Evolutionary conservation across 1,139 yeast genomes (phyloP).

Genomic region (Zygosaccharomyces sapae): DNA sequence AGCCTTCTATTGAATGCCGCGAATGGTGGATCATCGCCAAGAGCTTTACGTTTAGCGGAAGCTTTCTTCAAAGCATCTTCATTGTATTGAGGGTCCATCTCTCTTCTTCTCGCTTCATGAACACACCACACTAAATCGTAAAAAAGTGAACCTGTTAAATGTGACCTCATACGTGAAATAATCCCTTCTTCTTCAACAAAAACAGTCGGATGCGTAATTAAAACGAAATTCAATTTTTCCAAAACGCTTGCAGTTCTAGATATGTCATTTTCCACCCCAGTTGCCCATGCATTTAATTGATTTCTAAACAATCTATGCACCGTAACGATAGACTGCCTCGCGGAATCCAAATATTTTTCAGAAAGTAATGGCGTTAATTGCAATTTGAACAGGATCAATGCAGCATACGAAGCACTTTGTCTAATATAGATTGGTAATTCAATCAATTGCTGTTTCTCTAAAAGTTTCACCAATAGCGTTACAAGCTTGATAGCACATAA

Average conservation of each 20-base stretch:
- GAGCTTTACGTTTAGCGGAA: slow-evolving; percentile 24
- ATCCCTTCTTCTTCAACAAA: slow-evolving; percentile 67
- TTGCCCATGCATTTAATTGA: slow-evolving; percentile 81
- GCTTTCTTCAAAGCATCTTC: slow-evolving; percentile 37
- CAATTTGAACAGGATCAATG: slow-evolving; percentile 70
- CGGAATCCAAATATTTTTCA: slow-evolving; percentile 78
- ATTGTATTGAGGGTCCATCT: slow-evolving; percentile 45
- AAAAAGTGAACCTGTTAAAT: slow-evolving; percentile 83
- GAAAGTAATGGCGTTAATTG: slow-evolving; percentile 75
- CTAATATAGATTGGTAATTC: slow-evolving; percentile 86
- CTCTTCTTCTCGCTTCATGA: slow-evolving; percentile 85
- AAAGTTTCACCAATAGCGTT: slow-evolving; percentile 68
- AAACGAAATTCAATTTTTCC: slow-evolving; percentile 81
- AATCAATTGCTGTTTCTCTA: slow-evolving; percentile 63
- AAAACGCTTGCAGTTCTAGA: slow-evolving; percentile 90
- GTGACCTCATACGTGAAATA: slow-evolving; percentile 85
- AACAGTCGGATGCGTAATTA: slow-evolving; percentile 82
- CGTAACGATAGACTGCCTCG: slow-evolving; percentile 89
- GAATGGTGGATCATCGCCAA: slow-evolving; percentile 20
- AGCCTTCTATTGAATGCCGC: slow-evolving; percentile 36
- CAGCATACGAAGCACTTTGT: slow-evolving; percentile 79
- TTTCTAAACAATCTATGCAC: slow-evolving; percentile 84
- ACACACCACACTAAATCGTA: slow-evolving; percentile 94
- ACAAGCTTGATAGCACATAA: slow-evolving; percentile 76
- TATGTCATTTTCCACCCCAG: slow-evolving; percentile 82